Evolutionary conservation across 495 filamentous ascomycete genomes (phyloP).

Genomic region (Daldinia concentrica): DNA sequence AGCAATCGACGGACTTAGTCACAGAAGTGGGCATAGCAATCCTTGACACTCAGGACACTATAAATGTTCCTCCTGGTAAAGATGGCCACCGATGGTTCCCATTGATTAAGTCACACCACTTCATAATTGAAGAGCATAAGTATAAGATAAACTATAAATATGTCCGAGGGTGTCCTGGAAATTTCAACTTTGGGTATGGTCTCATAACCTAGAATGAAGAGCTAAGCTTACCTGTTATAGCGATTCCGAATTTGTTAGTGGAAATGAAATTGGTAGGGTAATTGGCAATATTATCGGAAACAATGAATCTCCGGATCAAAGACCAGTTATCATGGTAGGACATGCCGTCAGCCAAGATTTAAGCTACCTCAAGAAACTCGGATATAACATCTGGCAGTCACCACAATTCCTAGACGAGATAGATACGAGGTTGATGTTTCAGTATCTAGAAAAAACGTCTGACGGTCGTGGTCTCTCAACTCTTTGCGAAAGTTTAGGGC

Average conservation of each 20-base stretch:
- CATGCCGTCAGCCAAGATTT: conserved; percentile 76
- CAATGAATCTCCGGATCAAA: conserved; percentile 45
- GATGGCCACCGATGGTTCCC: conserved; percentile 69
- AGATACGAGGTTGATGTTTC: conserved; percentile 77
- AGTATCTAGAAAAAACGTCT: conserved; percentile 59
- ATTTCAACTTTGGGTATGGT: conserved; percentile 77
- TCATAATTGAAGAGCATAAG: conserved; percentile 75
- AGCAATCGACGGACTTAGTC: conserved; percentile 66
- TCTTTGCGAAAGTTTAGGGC: conserved; percentile 70
- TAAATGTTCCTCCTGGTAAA: conserved; percentile 65
- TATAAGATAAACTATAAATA: conserved; percentile 70
- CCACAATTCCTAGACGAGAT: conserved; percentile 67
- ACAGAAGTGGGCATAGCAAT: conserved; percentile 89
- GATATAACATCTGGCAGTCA: conserved; percentile 65
- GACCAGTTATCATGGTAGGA: conserved; percentile 80
- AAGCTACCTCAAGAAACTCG: conserved; percentile 66
- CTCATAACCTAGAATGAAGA: conserved; percentile 26
- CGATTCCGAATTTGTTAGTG: conserved; percentile 45
- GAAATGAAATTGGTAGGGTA: conserved; percentile 13
- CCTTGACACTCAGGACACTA: conserved; percentile 73
- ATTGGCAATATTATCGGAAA: conserved; percentile 47
- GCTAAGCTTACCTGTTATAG: conserved; percentile 43
- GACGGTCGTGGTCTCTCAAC: conserved; percentile 63
- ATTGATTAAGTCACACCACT: conserved; percentile 74
- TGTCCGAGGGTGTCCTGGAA: conserved; percentile 73